Percentiles rank a stretch among this genome's conserved stretches.
Evolutionary conservation across 1,284 basidiomycete species (phyloP).

Genomic region (Heterobasidion irregulare): DNA sequence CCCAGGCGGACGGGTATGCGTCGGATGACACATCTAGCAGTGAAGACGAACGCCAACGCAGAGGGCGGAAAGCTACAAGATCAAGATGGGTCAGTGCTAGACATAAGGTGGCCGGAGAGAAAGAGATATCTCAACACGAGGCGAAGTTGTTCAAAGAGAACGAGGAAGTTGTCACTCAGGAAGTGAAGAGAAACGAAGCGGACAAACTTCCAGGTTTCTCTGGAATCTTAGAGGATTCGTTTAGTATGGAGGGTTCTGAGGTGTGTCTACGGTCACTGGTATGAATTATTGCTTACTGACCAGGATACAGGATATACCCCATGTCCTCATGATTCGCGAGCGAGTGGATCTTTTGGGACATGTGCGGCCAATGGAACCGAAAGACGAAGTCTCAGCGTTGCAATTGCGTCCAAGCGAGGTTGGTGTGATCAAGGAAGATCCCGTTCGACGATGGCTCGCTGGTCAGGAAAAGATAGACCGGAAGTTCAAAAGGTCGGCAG

Average conservation of each 20-base stretch:
- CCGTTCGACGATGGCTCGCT: slow-evolving; percentile 44
- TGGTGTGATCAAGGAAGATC: slow-evolving; percentile 61
- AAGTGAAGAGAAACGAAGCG: slow-evolving; percentile 15
- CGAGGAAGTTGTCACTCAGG: slow-evolving; percentile 19
- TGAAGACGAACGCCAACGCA: not conserved
- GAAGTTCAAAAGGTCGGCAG: slow-evolving; percentile 32
- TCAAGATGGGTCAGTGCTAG: not conserved
- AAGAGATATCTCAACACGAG: not conserved
- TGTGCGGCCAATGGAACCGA: slow-evolving; percentile 72
- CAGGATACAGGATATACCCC: slow-evolving; percentile 4
- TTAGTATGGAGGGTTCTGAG: not conserved
- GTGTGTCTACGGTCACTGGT: not conserved
- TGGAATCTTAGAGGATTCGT: not conserved
- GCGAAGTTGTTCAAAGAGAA: slow-evolving; percentile 24
- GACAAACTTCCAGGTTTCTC: slow-evolving; percentile 6
- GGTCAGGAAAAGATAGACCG: slow-evolving; percentile 56
- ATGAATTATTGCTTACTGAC: not conserved
- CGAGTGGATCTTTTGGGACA: slow-evolving; percentile 75
- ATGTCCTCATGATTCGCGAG: slow-evolving; percentile 68
- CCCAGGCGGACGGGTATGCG: slow-evolving; percentile 13
- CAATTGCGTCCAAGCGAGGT: slow-evolving; percentile 50
- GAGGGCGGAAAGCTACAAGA: not conserved
- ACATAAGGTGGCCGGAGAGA: not conserved
- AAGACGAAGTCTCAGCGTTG: slow-evolving; percentile 57
- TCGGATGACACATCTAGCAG: slow-evolving; percentile 11